Base-by-base conservation (phyloP, 2,329 filamentous ascomycete genomes). In the Lachnellula willkommii region DNA sequence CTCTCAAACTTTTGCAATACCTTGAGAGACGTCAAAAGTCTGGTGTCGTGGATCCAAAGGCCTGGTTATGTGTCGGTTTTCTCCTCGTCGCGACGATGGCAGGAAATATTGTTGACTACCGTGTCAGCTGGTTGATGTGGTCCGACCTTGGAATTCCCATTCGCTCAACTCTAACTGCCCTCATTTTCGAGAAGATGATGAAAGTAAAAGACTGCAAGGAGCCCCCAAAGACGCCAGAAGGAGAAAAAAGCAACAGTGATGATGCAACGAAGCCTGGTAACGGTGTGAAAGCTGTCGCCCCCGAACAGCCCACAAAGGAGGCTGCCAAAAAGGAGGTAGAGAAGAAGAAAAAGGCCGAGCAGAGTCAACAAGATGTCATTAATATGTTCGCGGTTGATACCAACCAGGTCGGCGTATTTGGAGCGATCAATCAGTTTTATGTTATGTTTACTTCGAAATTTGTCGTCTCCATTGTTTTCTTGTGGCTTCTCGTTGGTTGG, bases 171-270 rank as follows among this genome's bases (percentile, higher is more conserved):
- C 74, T 93, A 3, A 83, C 85, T 2, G 80, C 86, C 0, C 75
- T 90, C 11, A 79, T 92, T 15, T 92, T 90, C 63, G 80, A 83
- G 57, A 93, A 93, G 69, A 81, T 87, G 0, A 82, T 90, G 75
- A 79, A 84, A 37, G 79, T 84, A 52, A 92, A 92, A 68, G 88
- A 91, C 66, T 78, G 80, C 20, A 76, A 66, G 17, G 63, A 74
- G 43, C 82, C 79, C 62, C 77, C 59, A 15, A 53, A 57, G 50
- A 55, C 20, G 2, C 37, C 48, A 3, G 56, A 57, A 36, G 52
- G 52, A 40, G 42, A 57, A 17, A 51, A 47, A 22, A 50, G 50
- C 7, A 42, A 50, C 6, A n/a, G 43, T 39, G 40, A 54, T 11
- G 5, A 58, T n/a, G 24, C 45, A 14, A 26, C 24, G 14, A 47